Conservation (phyloP, 106 monocot species). For the Dioscorea dumetorum region DNA sequence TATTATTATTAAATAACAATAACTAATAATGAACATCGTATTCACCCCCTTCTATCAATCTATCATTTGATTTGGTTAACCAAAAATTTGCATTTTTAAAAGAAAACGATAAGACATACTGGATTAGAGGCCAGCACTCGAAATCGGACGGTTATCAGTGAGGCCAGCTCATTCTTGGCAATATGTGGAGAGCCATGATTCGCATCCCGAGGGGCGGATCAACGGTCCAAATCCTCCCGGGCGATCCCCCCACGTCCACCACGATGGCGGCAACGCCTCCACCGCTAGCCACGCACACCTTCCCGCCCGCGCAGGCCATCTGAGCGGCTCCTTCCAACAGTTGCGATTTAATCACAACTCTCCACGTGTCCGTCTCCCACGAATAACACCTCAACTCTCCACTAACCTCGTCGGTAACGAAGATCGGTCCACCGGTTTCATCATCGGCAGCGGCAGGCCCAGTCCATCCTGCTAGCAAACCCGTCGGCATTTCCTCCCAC, state of each 20-base stretch:
- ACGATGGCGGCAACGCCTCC: slow-evolving; percentile 29
- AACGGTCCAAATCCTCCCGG: slow-evolving; percentile 35
- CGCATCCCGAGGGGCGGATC: slow-evolving; percentile 39
- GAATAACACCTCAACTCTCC: slow-evolving; percentile 45
- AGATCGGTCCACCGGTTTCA: slow-evolving; percentile 24
- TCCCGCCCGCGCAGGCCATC: slow-evolving; percentile 41
- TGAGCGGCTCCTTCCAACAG: slow-evolving; percentile 30
- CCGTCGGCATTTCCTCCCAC: slow-evolving; percentile 75
- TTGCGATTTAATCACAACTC: slow-evolving; percentile 21
- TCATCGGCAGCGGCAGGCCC: slow-evolving; percentile 38
- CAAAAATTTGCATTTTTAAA: too few relatives aligned
- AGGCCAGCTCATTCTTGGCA: slow-evolving; percentile 36
- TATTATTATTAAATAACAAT: too few relatives aligned
- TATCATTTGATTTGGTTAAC: too few relatives aligned
- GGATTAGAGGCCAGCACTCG: neutral
- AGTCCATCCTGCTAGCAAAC: slow-evolving; percentile 61
- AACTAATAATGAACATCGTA: too few relatives aligned
- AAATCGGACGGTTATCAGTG: slow-evolving; percentile 14
- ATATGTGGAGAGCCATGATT: slow-evolving; percentile 43
- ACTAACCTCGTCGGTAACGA: slow-evolving; percentile 36
- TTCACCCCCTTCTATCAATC: too few relatives aligned
- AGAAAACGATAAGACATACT: too few relatives aligned
- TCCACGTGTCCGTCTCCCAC: slow-evolving; percentile 50
- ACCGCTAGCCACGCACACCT: slow-evolving; percentile 41
- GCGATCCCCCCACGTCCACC: slow-evolving; percentile 23